phyloP scores from a whole-genome alignment of 768 basidiomycete genomes.

The Termitomyces bulborhizus region DNA sequence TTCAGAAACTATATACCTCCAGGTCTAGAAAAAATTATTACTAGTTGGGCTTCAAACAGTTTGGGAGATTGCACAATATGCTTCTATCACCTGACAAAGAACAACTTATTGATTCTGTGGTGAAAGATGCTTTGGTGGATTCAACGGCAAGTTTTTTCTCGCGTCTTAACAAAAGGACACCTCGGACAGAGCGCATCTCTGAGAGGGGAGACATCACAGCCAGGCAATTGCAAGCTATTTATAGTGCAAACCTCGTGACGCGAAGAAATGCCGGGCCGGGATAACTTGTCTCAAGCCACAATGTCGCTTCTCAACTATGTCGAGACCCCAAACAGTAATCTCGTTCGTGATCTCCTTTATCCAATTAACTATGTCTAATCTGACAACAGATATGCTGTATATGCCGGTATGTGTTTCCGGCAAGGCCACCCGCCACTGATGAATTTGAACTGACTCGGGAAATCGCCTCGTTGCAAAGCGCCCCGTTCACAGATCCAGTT shows the following conservation, averaged over 20 bases:
- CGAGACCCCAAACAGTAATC: constrained; percentile 57
- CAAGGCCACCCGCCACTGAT: too few species aligned
- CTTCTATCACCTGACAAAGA: too few species aligned
- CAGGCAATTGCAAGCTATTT: background rate
- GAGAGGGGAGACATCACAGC: too few species aligned
- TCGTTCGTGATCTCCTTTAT: constrained; percentile 36
- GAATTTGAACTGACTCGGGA: background rate
- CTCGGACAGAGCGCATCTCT: too few species aligned
- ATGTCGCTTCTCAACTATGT: constrained; percentile 52
- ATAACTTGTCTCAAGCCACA: background rate
- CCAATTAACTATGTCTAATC: background rate
- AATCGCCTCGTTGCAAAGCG: constrained; percentile 25
- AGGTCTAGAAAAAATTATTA: too few species aligned
- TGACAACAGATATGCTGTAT: constrained; percentile 66
- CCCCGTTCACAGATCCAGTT: constrained; percentile 71
- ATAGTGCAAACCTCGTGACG: background rate
- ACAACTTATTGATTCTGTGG: too few species aligned
- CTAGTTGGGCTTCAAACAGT: too few species aligned
- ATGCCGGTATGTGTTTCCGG: constrained; percentile 43
- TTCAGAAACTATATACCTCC: too few species aligned
- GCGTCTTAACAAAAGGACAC: too few species aligned
- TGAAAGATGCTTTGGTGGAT: too few species aligned
- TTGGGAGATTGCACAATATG: too few species aligned
- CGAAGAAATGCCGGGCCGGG: background rate
- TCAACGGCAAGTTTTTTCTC: too few species aligned